Base-by-base conservation (phyloP, 352 stramenopile genomes). In the Globisporangium polare region DNA sequence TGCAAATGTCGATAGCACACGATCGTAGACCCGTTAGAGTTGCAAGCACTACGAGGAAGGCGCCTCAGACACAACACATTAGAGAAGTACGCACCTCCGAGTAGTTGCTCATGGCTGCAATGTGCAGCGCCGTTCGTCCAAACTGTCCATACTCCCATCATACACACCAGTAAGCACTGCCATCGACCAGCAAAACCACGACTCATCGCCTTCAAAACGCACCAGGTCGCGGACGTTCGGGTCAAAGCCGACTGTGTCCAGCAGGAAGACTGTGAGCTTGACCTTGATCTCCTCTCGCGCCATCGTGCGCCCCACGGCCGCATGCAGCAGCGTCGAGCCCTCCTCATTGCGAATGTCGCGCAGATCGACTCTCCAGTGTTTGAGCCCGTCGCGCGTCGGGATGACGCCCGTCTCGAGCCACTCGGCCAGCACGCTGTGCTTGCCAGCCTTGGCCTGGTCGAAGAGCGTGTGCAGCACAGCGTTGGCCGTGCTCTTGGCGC, bases 391-490 rank as follows among this genome's bases (percentile, higher is more conserved):
- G 35, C 86, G 81, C n/a, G 86, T 91, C 22, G 79, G 75, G 52
- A 95, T 84, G 20, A 82, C 80, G 15, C 86, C 83, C 5, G 80
- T 86, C n/a, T 90, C 77, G 50, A 86, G 56, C 70, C 81, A 95
- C 20, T 72, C 58, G 42, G 66, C 72, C 5, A 95, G 58, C 39
- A 77, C 79, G 7, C 71, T 66, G 35, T 68, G 65, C 63, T 93
- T 92, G 24, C 73, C 82, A 29, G 60, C 53, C 43, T 73, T 89
- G 9, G 73, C 78, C 53, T 89, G 83, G 66, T 89, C 83, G 61
- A 95, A 95, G 10, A 95, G 71, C 33, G 78, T 73, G 62, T 90
- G 80, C 5, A 93, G 70, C 22, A 93, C 80, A 0, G 78, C 83
- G 53, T 92, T 92, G 24, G 82, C 80, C 5, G 74, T 80, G 53